Evolutionary conservation across 2,329 filamentous ascomycete species (phyloP), one percentile per base, ranked within the genome.

Genomic region (Daldinia sp.): DNA sequence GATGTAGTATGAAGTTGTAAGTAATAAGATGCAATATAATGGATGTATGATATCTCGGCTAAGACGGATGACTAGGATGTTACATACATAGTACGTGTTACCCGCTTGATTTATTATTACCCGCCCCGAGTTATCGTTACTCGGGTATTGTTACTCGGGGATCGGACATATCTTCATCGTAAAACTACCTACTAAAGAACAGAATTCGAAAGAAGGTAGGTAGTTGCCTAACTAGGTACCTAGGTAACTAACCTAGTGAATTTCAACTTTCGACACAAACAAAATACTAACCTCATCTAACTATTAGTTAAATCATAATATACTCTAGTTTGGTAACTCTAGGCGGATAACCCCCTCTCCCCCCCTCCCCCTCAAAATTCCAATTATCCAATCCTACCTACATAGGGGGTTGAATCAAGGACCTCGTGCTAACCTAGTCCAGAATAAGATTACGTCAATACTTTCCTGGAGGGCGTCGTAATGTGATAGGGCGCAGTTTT

Each of bases 391-490:
- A 69, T 65, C 63, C 60, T 69, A 35, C 33, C 33, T 35, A 35
- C 33, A 35, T 35, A 9, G 54, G 65, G 56, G 57, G 28, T 57
- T 46, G 35, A 64, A 35, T 66, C 54, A 30, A 60, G 33, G 41
- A 42, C 42, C 51, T 61, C 58, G 51, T 65, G 59, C 60, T 60
- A 60, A 66, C 48, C 65, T 39, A 57, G 55, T 67, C 63, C 63
- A 66, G 69, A 69, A 66, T 63, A 44, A 37, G 37, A 65, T 71
- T 71, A 71, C 69, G 69, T 71, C 69, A 71, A 71, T 30, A 30
- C 12, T 33, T 13, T 35, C 15, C 60, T 54, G 26, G 54, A 26
- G 50, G 44, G 60, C 54, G 51, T 68, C 63, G 66, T 64, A 64
- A 65, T 23, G 53, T 65, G 65, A 60, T 63, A 65, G 61, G 68